These are phyloP conservation scores for Aphanomyces stellatus DNA, from an alignment of 352 stramenopile genomes.

Conservation along the genomic window DNA sequence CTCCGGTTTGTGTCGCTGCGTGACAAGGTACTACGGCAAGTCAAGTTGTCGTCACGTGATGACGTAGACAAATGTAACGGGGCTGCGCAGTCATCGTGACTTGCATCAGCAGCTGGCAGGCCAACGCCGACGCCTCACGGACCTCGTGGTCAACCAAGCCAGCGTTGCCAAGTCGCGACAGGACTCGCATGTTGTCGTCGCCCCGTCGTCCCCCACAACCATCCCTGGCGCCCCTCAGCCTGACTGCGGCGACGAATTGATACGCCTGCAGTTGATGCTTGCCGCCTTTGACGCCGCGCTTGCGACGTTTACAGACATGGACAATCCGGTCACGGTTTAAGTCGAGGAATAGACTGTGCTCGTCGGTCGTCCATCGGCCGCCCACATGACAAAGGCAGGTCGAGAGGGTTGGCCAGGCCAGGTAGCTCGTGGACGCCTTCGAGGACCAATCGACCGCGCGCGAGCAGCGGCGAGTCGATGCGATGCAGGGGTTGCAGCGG, in stretches of 20 bases:
- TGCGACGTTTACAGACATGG: background rate
- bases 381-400: background rate
- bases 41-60: background rate
- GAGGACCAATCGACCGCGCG: background rate
- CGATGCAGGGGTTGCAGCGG: background rate
- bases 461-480: constrained; percentile 2
- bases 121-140: constrained; percentile 1
- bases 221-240: too few species aligned
- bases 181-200: background rate
- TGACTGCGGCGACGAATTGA: constrained; percentile 1
- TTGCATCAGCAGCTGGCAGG: background rate
- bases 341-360: too few species aligned
- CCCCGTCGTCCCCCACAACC: too few species aligned
- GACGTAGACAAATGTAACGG: background rate
- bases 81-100: background rate
- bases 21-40: constrained; percentile 8
- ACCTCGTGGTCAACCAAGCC: background rate
- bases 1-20: constrained; percentile 8
- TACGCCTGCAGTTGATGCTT: constrained; percentile 7
- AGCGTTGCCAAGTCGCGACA: background rate
- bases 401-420: background rate
- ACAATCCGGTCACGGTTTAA: too few species aligned
- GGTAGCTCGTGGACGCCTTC: background rate
- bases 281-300: background rate
- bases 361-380: too few species aligned